Evolutionary conservation across 2,329 filamentous ascomycete genomes (phyloP).

Genomic region (Arthrobotrys entomopaga): DNA sequence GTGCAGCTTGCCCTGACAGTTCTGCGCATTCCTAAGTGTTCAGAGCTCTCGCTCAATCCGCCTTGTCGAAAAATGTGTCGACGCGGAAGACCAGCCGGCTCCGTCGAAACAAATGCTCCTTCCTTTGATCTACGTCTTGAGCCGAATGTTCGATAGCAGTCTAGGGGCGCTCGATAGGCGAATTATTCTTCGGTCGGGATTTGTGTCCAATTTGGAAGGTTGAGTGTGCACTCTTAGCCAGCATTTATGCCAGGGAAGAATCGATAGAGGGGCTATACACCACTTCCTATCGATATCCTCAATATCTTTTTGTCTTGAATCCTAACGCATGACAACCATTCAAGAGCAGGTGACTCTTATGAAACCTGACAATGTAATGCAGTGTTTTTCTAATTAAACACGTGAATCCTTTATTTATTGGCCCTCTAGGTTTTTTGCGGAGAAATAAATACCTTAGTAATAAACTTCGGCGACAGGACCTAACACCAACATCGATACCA

Average conservation of each 20-base stretch:
- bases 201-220: not conserved
- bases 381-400: constrained; percentile 4
- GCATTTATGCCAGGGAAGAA: not conserved
- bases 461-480: constrained; percentile 3
- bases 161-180: not conserved
- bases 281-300: not conserved
- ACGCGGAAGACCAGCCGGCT: not conserved
- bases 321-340: not conserved
- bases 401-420: not conserved
- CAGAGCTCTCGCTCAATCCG: not conserved
- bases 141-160: not conserved
- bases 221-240: not conserved
- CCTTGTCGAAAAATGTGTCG: not conserved
- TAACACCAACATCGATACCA: not conserved
- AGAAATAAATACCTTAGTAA: not conserved
- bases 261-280: not conserved
- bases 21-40: too few species aligned
- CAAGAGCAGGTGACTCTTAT: not conserved
- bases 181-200: not conserved
- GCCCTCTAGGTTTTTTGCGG: not conserved
- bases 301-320: not conserved
- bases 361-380: not conserved
- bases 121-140: not conserved
- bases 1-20: too few species aligned
- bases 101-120: constrained; percentile 1